Conservation (phyloP, 441 rosid species). For the Bocquillonia castaneifolia region DNA sequence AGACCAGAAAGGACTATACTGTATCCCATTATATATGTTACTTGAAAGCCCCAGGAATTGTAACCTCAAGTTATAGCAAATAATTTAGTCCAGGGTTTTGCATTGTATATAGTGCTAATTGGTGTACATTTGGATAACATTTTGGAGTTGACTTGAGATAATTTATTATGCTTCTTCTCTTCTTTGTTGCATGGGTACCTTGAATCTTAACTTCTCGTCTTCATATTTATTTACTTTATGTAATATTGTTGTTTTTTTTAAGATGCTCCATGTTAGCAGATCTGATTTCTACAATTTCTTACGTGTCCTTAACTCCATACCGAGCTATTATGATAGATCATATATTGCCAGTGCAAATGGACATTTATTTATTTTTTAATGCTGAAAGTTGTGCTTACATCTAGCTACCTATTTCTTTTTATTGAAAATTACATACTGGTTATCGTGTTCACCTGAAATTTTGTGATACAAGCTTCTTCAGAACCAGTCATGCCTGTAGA, state of each 20-base stretch:
- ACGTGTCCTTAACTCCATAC: neutral
- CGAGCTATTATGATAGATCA: neutral
- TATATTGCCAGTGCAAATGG: neutral
- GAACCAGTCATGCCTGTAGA: neutral
- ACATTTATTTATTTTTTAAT: neutral
- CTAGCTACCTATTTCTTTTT: neutral
- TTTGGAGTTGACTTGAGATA: neutral
- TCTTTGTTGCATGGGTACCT: neutral
- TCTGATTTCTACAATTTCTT: neutral
- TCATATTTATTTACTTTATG: neutral
- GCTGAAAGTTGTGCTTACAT: neutral
- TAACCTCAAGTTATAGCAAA: neutral
- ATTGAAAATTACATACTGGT: neutral
- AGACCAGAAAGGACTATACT: neutral
- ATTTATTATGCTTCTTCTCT: neutral
- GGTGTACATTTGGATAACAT: neutral
- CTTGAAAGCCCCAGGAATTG: neutral
- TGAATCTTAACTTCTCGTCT: neutral
- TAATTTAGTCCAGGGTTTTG: neutral
- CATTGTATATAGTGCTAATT: neutral
- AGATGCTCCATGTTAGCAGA: neutral
- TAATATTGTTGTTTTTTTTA: neutral
- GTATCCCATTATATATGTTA: neutral
- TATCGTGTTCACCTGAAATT: neutral
- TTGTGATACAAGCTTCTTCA: neutral